phyloP scores from a whole-genome alignment of 2,329 filamentous ascomycete genomes.

The Curvularia spicifera region DNA sequence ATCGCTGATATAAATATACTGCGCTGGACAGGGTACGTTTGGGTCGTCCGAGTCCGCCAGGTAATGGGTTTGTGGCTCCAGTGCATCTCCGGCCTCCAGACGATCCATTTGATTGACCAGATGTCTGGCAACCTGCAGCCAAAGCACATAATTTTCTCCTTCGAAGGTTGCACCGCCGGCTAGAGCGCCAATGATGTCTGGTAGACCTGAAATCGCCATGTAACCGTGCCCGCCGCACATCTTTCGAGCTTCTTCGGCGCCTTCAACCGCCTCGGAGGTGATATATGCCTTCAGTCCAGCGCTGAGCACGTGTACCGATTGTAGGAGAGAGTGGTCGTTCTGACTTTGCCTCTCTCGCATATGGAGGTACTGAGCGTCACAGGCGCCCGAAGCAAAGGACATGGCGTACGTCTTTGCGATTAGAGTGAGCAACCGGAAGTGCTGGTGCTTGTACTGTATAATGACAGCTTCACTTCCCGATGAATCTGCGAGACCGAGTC shows the following conservation, averaged over 20 bases:
- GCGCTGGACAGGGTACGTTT: background rate
- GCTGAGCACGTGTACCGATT: conserved; percentile 43
- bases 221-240: conserved; percentile 51
- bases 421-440: conserved; percentile 26
- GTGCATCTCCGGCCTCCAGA: conserved; percentile 9
- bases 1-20: conserved; percentile 20
- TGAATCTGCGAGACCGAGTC: conserved; percentile 14
- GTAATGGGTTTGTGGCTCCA: conserved; percentile 6
- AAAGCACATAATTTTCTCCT: conserved; percentile 53
- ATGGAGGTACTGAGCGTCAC: conserved; percentile 7
- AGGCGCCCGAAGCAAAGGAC: conserved; percentile 20
- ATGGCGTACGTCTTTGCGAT: conserved; percentile 28
- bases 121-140: conserved; percentile 48
- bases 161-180: conserved; percentile 44
- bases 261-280: conserved; percentile 57
- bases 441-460: conserved; percentile 26
- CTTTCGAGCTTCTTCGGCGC: conserved; percentile 47
- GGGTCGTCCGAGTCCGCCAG: conserved; percentile 8
- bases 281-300: conserved; percentile 55
- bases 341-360: conserved; percentile 12
- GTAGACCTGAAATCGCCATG: conserved; percentile 42
- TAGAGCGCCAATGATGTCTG: conserved; percentile 37
- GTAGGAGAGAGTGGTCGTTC: conserved; percentile 10
- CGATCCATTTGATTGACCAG: conserved; percentile 35
- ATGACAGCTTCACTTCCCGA: conserved; percentile 10